These are phyloP conservation scores for Barbatosphaeria neglecta DNA, from an alignment of 495 filamentous ascomycete genomes.

Conservation along the genomic window DNA sequence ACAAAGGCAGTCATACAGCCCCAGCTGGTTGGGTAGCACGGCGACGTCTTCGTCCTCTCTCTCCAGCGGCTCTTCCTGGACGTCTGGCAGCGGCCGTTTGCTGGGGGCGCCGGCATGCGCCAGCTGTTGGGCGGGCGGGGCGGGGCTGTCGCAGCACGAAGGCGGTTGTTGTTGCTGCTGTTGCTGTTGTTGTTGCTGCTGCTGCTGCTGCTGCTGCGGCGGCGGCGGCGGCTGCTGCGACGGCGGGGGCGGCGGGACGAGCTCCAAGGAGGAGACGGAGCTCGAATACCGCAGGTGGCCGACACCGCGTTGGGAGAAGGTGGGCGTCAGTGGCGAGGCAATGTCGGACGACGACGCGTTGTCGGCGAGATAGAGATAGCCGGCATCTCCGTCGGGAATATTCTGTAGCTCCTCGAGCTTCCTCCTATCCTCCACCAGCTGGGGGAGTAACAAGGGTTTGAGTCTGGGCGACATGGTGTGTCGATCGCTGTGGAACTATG, in stretches of 20 bases:
- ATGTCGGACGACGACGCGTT: conserved; percentile 47
- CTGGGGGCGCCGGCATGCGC: conserved; percentile 21
- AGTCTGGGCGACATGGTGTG: conserved; percentile 37
- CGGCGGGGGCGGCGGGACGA: conserved; percentile 3
- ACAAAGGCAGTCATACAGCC: conserved; percentile 43
- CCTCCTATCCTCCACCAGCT: conserved; percentile 39
- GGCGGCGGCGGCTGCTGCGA: neutral
- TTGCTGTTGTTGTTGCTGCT: neutral
- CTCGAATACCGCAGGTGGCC: conserved; percentile 45
- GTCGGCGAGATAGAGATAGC: conserved; percentile 17
- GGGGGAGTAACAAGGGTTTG: conserved; percentile 37
- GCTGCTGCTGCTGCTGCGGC: neutral
- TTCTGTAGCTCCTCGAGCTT: conserved; percentile 24
- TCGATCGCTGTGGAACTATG: neutral
- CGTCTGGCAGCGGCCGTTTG: conserved; percentile 41
- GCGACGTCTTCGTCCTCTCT: conserved; percentile 46
- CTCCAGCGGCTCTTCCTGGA: conserved; percentile 42
- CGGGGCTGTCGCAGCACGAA: conserved; percentile 28
- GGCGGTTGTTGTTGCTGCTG: conserved; percentile 4
- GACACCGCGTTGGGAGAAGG: conserved; percentile 37
- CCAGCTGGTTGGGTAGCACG: conserved; percentile 22
- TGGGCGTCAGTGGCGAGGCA: conserved; percentile 48
- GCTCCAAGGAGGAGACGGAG: conserved; percentile 39
- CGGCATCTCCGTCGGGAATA: conserved; percentile 8
- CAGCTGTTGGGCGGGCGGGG: conserved; percentile 31